Evolutionary conservation across 2,329 filamentous ascomycete species (phyloP).

Genomic region (Scedosporium boydii): DNA sequence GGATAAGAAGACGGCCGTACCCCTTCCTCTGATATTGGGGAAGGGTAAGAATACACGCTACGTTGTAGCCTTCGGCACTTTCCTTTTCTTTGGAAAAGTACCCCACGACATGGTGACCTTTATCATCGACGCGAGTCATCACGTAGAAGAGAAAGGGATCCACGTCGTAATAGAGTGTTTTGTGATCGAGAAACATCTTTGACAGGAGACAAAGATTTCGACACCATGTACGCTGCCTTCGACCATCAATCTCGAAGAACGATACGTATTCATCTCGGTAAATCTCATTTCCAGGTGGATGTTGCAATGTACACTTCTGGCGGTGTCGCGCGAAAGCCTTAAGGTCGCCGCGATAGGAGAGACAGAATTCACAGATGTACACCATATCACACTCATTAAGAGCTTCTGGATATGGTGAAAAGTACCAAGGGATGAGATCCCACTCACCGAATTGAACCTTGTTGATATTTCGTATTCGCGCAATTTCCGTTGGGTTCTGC

Average conservation of each 20-base stretch:
- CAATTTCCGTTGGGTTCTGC: conserved; percentile 94
- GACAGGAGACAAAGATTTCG: conserved; percentile 89
- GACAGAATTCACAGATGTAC: conserved; percentile 95
- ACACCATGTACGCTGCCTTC: conserved; percentile 90
- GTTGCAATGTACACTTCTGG: conserved; percentile 78
- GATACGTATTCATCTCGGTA: conserved; percentile 91
- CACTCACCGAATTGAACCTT: conserved; percentile 88
- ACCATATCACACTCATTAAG: conserved; percentile 85
- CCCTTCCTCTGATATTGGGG: conserved; percentile 95
- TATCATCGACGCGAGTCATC: conserved; percentile 82
- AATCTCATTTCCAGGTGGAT: conserved; percentile 95
- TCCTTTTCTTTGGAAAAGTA: conserved; percentile 99
- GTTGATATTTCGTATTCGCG: conserved; percentile 87
- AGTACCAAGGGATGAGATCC: conserved; percentile 97
- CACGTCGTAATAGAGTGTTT: conserved; percentile 98
- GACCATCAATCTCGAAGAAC: conserved; percentile 95
- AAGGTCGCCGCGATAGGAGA: conserved; percentile 78
- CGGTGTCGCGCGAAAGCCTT: conserved; percentile 81
- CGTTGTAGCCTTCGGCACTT: conserved; percentile 91
- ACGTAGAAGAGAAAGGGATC: conserved; percentile 98
- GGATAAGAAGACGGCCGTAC: conserved; percentile 85
- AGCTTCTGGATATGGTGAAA: conserved; percentile 87
- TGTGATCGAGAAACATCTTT: conserved; percentile 96
- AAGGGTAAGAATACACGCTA: conserved; percentile 93
- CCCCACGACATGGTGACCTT: conserved; percentile 93